Conservation (phyloP, 139 green algal genomes). For the Pseudopediastrum boryanum region DNA sequence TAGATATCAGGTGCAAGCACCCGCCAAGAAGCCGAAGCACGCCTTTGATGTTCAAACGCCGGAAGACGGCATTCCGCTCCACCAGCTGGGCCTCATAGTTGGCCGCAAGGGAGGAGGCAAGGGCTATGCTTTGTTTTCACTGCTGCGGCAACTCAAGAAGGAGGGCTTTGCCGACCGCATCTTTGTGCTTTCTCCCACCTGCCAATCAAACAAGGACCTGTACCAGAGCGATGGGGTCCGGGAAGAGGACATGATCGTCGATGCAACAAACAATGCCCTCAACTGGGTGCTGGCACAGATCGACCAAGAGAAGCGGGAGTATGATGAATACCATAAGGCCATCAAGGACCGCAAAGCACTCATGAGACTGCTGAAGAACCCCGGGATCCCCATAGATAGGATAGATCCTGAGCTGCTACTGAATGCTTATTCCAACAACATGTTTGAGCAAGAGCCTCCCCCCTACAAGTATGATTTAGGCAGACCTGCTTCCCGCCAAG, state of each 20-base stretch:
- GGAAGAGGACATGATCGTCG: not conserved
- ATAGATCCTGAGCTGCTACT: conserved; percentile 4
- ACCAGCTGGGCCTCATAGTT: conserved; percentile 1
- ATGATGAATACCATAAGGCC: not conserved
- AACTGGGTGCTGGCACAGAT: not conserved
- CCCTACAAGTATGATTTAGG: not conserved
- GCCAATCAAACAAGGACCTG: not conserved
- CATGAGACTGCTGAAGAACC: not conserved
- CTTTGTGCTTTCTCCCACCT: conserved; percentile 1
- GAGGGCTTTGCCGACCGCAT: conserved; percentile 9
- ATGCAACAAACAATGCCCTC: not conserved
- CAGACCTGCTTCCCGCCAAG: not conserved
- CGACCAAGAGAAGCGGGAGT: not conserved
- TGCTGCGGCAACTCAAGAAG: not conserved
- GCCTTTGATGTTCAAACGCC: not conserved
- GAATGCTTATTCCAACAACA: not conserved
- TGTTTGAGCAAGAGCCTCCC: not conserved
- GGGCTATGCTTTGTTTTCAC: conserved; percentile 7
- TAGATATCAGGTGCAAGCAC: not conserved
- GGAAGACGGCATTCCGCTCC: conserved; percentile 4
- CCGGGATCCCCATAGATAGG: not conserved
- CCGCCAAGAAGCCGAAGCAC: conserved; percentile 5
- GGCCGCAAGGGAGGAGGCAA: conserved; percentile 9
- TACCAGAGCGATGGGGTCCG: not conserved
- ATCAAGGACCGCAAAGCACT: not conserved